phyloP scores from a whole-genome alignment of 495 filamentous ascomycete species.

The Entonaema liquescens region DNA sequence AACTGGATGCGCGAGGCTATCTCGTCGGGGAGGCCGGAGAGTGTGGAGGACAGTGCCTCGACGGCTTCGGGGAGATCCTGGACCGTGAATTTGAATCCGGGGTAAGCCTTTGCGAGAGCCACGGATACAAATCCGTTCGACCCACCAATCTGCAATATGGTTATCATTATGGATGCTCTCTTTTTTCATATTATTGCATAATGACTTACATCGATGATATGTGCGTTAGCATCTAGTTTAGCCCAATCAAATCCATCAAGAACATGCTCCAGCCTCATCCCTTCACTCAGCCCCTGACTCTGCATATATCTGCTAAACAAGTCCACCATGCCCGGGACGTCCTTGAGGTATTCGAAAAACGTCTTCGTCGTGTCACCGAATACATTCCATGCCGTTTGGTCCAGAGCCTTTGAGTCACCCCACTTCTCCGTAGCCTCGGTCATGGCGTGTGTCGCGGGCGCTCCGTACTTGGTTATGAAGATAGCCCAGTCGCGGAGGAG shows the following conservation, averaged over 20 bases:
- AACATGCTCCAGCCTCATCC: neutral
- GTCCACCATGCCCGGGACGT: neutral
- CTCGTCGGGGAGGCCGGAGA: neutral
- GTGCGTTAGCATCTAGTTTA: neutral
- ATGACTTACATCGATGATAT: neutral
- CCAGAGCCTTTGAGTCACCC: neutral
- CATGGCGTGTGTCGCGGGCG: neutral
- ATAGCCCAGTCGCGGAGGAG: neutral
- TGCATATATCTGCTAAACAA: neutral
- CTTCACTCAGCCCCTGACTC: neutral
- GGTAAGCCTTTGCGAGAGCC: neutral
- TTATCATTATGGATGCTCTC: neutral
- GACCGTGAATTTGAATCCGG: neutral
- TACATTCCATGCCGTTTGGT: neutral
- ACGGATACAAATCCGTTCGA: constrained; percentile 1
- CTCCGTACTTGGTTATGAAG: neutral
- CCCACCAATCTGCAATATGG: neutral
- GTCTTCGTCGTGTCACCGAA: neutral
- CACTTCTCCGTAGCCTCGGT: neutral
- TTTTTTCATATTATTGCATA: neutral
- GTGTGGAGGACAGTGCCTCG: neutral
- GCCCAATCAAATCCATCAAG: neutral
- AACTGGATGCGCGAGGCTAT: neutral
- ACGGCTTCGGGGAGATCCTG: neutral
- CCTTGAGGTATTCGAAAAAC: neutral